These are phyloP conservation scores for Pythium diclinum DNA, from an alignment of 352 stramenopile species.

Conservation along the genomic window DNA sequence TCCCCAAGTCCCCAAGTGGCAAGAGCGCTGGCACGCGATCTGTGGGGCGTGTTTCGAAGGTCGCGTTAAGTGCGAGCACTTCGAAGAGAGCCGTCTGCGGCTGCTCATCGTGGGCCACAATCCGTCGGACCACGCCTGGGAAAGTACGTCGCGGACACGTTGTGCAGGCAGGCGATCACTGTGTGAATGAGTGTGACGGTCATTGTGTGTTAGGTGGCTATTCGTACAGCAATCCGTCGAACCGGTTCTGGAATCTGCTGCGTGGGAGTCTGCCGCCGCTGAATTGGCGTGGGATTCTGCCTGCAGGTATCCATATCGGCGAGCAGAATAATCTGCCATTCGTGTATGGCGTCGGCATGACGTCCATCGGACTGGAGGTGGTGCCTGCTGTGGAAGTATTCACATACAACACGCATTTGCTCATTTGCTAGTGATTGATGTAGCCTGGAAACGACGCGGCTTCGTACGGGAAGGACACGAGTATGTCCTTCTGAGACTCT, in stretches of 20 bases:
- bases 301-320: slow-evolving; percentile 43
- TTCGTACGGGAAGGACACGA: slow-evolving; percentile 68
- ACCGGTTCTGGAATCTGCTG: slow-evolving; percentile 87
- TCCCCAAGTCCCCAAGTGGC: slow-evolving; percentile 46
- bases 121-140: slow-evolving; percentile 88
- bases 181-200: background rate
- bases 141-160: slow-evolving; percentile 31
- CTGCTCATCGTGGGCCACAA: slow-evolving; percentile 89
- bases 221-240: slow-evolving; percentile 83
- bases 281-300: slow-evolving; percentile 64
- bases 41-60: slow-evolving; percentile 66
- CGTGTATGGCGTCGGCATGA: slow-evolving; percentile 69
- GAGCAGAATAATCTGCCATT: slow-evolving; percentile 76
- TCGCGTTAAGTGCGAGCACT: slow-evolving; percentile 52
- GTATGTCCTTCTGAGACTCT: slow-evolving; percentile 29
- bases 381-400: no score
- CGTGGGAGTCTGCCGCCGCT: slow-evolving; percentile 55
- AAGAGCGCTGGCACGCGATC: slow-evolving; percentile 81
- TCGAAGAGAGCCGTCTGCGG: slow-evolving; percentile 55
- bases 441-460: slow-evolving; percentile 83
- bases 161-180: background rate
- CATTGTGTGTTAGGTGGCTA: slow-evolving; percentile 32
- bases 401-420: background rate
- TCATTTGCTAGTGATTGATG: background rate
- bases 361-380: slow-evolving; percentile 82